Evolutionary conservation across 2,329 filamentous ascomycete species (phyloP).

Genomic region (Trichoderma polysporum): DNA sequence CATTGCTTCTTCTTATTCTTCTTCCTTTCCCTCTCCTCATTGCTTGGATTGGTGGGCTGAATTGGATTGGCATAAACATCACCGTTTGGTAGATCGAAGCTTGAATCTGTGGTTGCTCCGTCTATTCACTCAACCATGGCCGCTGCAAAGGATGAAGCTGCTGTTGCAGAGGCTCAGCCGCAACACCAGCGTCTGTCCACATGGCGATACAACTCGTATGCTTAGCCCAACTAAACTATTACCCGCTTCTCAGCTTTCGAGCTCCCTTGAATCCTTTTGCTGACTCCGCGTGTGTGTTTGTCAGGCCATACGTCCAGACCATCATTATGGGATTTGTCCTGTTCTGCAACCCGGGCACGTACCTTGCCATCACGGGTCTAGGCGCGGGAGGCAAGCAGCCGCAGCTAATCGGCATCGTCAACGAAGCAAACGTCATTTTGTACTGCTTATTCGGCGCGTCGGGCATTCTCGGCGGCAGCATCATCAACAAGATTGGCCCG

Average conservation of each 20-base stretch:
- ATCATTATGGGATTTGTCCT: slow-evolving; percentile 58
- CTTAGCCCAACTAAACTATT: neutral
- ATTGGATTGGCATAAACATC: neutral
- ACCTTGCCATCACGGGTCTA: slow-evolving; percentile 28
- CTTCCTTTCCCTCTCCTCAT: too few relatives aligned
- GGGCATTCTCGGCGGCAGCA: slow-evolving; percentile 23
- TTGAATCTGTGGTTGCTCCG: neutral
- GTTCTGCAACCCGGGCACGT: slow-evolving; percentile 28
- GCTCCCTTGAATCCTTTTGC: neutral
- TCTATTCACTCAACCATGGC: neutral
- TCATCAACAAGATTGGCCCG: slow-evolving; percentile 24
- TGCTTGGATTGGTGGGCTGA: neutral
- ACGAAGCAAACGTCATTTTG: slow-evolving; percentile 24
- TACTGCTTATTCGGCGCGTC: slow-evolving; percentile 23
- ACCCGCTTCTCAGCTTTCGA: neutral
- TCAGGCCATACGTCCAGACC: slow-evolving; percentile 53
- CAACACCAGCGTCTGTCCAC: slow-evolving; percentile 16
- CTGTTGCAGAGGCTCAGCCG: slow-evolving; percentile 5
- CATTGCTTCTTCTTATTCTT: neutral
- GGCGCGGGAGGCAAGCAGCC: slow-evolving; percentile 26
- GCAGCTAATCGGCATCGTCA: slow-evolving; percentile 22
- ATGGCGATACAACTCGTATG: slow-evolving; percentile 18
- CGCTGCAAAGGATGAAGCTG: neutral
- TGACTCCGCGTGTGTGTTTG: neutral
- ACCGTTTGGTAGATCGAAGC: neutral